Base-by-base conservation (phyloP, 2,329 filamentous ascomycete species). In the Diaporthe vexans region DNA sequence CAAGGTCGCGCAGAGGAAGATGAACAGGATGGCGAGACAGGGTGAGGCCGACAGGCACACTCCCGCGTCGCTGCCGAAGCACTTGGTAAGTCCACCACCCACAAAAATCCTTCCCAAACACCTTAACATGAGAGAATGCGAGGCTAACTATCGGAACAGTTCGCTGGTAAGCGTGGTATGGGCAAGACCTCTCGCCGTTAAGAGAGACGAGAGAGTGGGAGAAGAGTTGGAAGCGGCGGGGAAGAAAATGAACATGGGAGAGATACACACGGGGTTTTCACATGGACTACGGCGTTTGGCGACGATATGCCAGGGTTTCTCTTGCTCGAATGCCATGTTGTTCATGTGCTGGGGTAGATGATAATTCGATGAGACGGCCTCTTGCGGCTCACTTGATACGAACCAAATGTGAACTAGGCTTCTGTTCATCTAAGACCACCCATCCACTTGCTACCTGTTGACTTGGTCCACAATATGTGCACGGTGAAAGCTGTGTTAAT, bases 11-110 rank as follows among this genome's bases (percentile, higher is more conserved):
- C 97, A 99, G 92, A 95, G 96, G 90, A 96, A 95, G 91, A 98
- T 97, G 95, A 99, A 99, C 88, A 91, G 96, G 78, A 97, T 97
- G 93, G 97, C 97, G 58, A 92, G 95, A 84, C 94, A 97, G 89
- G 97, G 97, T 88, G 97, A 99, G 88, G 95, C 93, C 76, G 97
- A 99, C 89, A 92, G 97, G 82, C 96, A 98, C 86, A 91, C 92
- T 76, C 92, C 92, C 73, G 94, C 94, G 51, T 90, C 94, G 71
- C 86, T 97, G 84, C 91, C 92, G 76, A 99, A 97, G 87, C 97
- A 98, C 87, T 88, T 99, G 90, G 93, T 97, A 89, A 84, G 92
- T 90, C 78, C 4, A 52, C 4, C 40, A 11, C 4, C 21, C 63
- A 26, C 21, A 24, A 26, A 21, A 13, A 4, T 26, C 63, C 77